Percentiles rank a stretch among this genome's conserved stretches.
These are phyloP conservation scores for Monosporascus sp. DNA, from an alignment of 2,329 filamentous ascomycete species.

Conservation along the genomic window DNA sequence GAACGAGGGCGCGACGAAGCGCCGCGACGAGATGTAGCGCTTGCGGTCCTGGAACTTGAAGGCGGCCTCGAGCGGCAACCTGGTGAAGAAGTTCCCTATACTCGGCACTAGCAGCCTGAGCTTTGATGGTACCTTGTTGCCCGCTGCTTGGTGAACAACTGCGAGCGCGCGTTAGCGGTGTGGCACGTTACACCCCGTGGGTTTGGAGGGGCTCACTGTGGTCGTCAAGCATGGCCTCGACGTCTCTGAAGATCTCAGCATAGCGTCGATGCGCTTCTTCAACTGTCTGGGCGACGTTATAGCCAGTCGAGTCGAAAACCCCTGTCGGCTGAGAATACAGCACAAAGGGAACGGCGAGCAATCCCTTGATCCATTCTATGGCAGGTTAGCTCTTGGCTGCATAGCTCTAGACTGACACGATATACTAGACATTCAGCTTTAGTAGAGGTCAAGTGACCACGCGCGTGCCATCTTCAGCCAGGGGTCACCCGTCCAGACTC, in stretches of 20 bases:
- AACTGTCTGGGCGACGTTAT: conserved; percentile 65
- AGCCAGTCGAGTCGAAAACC: conserved; percentile 65
- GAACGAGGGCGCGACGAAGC: conserved; percentile 94
- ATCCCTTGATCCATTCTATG: conserved; percentile 90
- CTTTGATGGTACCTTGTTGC: conserved; percentile 71
- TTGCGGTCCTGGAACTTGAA: conserved; percentile 86
- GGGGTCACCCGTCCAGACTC: too few species aligned
- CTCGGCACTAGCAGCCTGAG: conserved; percentile 86
- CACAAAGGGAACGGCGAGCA: conserved; percentile 92
- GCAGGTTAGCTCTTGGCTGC: conserved; percentile 2
- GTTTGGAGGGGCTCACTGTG: conserved; percentile 58
- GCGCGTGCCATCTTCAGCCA: too few species aligned
- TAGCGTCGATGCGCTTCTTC: conserved; percentile 81
- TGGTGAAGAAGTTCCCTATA: conserved; percentile 90
- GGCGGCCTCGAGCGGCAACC: conserved; percentile 78
- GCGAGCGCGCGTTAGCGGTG: conserved; percentile 1
- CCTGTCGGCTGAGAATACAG: conserved; percentile 92
- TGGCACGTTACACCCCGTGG: conserved; percentile 1
- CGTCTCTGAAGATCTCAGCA: conserved; percentile 90
- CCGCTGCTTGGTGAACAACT: conserved; percentile 67
- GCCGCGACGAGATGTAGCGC: conserved; percentile 80
- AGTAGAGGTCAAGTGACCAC: too few species aligned
- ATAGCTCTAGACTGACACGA: too few species aligned
- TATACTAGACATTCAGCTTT: too few species aligned
- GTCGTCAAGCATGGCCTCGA: conserved; percentile 86